Evolutionary conservation across 345 rosid species (phyloP).

Genomic region (Tarenaya hassleriana): DNA sequence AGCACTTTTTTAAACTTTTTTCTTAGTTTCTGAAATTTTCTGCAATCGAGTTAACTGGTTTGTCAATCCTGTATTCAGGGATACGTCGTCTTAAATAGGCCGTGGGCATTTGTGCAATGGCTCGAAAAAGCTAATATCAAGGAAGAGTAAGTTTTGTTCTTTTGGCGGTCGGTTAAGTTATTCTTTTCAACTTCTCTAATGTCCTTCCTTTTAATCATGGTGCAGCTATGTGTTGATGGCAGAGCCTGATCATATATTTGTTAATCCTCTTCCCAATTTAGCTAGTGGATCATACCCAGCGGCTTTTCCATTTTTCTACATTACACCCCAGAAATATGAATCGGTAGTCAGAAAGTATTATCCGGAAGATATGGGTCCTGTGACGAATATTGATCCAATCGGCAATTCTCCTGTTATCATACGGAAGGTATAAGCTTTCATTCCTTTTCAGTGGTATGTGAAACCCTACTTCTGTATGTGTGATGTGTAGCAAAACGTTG

Average conservation of each 20-base stretch:
- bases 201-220: slow-evolving; percentile 1
- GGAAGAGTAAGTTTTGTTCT: slow-evolving; percentile 66
- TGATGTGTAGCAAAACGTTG: not conserved
- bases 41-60: slow-evolving; percentile 10
- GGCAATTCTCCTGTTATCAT: slow-evolving; percentile 90
- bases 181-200: slow-evolving; percentile 11
- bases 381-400: slow-evolving; percentile 67
- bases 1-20: slow-evolving; percentile 5
- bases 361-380: slow-evolving; percentile 69
- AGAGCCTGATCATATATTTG: slow-evolving; percentile 90
- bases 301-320: slow-evolving; percentile 86
- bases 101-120: slow-evolving; percentile 99
- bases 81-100: slow-evolving; percentile 89
- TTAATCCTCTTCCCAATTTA: slow-evolving; percentile 76
- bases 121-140: slow-evolving; percentile 78
- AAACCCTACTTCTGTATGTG: not conserved
- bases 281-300: slow-evolving; percentile 64
- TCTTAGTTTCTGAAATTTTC: not conserved
- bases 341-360: slow-evolving; percentile 57
- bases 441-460: not conserved
- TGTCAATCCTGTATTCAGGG: slow-evolving; percentile 48
- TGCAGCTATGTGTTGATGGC: slow-evolving; percentile 88
- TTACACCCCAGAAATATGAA: slow-evolving; percentile 54
- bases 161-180: not conserved
- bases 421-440: slow-evolving; percentile 43